Percentiles rank a stretch among this genome's conserved stretches.
These are phyloP conservation scores for Cucurbita argyrosperma DNA, from an alignment of 306 rosid species.

Conservation along the genomic window DNA sequence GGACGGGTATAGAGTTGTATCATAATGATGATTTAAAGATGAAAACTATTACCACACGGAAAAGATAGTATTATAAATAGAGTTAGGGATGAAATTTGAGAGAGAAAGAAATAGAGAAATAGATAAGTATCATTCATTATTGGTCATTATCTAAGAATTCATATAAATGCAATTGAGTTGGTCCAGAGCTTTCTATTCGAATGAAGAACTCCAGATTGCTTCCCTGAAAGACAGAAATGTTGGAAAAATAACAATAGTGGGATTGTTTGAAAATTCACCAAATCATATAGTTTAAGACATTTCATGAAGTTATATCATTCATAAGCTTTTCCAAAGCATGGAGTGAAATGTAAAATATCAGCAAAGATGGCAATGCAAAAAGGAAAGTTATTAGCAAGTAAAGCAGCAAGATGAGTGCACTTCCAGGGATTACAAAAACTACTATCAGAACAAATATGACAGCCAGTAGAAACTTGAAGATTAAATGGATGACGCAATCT, in stretches of 20 bases:
- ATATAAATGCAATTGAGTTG: too few species aligned
- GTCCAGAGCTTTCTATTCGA: too few species aligned
- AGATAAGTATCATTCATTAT: not conserved
- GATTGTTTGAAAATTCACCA: not conserved
- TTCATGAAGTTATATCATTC: constrained; percentile 57
- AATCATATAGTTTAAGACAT: constrained; percentile 1
- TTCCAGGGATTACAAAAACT: constrained; percentile 51
- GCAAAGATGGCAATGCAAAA: constrained; percentile 77
- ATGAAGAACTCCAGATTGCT: not conserved
- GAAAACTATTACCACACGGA: too few species aligned
- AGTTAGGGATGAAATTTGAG: too few species aligned
- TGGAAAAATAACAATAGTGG: not conserved
- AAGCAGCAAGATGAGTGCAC: constrained; percentile 53
- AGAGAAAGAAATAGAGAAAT: too few species aligned
- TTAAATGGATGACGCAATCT: constrained; percentile 56
- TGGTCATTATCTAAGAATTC: too few species aligned
- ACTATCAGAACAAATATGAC: constrained; percentile 50
- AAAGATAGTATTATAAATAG: too few species aligned
- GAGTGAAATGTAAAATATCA: constrained; percentile 56
- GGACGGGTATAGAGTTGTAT: too few species aligned
- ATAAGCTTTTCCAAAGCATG: constrained; percentile 62
- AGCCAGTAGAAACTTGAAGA: constrained; percentile 71
- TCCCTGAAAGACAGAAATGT: not conserved
- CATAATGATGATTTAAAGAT: too few species aligned
- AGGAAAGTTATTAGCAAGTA: constrained; percentile 60